phyloP scores from a whole-genome alignment of 2,329 filamentous ascomycete species.

The Coniochaeta prunicola region DNA sequence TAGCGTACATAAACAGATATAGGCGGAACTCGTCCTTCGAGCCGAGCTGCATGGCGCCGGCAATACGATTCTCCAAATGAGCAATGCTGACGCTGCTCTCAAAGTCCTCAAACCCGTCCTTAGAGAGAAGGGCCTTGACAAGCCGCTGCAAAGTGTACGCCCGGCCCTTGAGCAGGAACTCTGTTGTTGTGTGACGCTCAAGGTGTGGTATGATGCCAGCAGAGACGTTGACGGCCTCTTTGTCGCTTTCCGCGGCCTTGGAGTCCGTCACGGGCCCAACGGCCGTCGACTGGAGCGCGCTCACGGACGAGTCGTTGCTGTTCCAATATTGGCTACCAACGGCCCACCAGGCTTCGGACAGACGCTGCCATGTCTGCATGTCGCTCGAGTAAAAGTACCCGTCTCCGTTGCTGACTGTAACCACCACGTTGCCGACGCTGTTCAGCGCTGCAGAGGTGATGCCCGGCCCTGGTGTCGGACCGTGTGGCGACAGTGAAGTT shows the following conservation, averaged over 20 bases:
- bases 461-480: slow-evolving; percentile 68
- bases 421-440: slow-evolving; percentile 73
- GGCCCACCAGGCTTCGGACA: slow-evolving; percentile 98
- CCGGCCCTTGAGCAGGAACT: slow-evolving; percentile 83
- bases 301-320: slow-evolving; percentile 83
- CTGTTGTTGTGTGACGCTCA: slow-evolving; percentile 89
- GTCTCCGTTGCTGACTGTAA: slow-evolving; percentile 92
- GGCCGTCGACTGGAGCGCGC: slow-evolving; percentile 67
- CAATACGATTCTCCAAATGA: slow-evolving; percentile 90
- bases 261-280: slow-evolving; percentile 49
- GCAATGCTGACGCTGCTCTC: slow-evolving; percentile 89
- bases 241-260: slow-evolving; percentile 33
- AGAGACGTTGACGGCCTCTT: slow-evolving; percentile 54
- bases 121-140: slow-evolving; percentile 79
- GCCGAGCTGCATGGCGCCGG: slow-evolving; percentile 76
- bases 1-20: slow-evolving; percentile 97
- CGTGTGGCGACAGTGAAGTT: slow-evolving; percentile 69
- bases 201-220: slow-evolving; percentile 89
- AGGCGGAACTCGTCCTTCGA: slow-evolving; percentile 88
- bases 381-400: slow-evolving; percentile 81
- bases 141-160: slow-evolving; percentile 88
- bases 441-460: slow-evolving; percentile 90
- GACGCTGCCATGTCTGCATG: slow-evolving; percentile 87
- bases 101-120: slow-evolving; percentile 86
- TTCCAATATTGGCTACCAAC: slow-evolving; percentile 99